Percentiles rank a stretch among this genome's conserved stretches.
These are phyloP conservation scores for Populus davidiana DNA, from an alignment of 345 rosid species.

Conservation along the genomic window DNA sequence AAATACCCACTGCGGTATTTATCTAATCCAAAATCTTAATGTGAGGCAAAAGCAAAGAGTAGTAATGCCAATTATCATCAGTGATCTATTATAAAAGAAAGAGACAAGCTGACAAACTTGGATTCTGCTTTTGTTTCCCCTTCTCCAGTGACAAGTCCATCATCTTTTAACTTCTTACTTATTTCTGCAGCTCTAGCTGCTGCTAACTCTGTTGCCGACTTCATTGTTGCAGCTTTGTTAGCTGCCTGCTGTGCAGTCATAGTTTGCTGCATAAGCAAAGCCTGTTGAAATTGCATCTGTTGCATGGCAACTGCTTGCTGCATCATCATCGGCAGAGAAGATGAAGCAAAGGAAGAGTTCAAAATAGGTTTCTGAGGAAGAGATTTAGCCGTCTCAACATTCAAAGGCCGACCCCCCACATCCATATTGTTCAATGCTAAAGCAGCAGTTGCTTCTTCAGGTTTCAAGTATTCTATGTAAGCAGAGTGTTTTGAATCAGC, in stretches of 20 bases:
- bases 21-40: neutral
- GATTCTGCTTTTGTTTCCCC: conserved; percentile 53
- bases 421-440: conserved; percentile 89
- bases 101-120: conserved; percentile 37
- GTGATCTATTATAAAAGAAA: neutral
- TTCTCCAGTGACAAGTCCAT: conserved; percentile 66
- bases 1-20: neutral
- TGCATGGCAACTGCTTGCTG: conserved; percentile 99
- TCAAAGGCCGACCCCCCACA: conserved; percentile 86
- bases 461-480: conserved; percentile 76
- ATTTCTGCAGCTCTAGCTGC: conserved; percentile 98
- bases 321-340: conserved; percentile 95
- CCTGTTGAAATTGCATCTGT: conserved; percentile 98
- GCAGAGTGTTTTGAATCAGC: conserved; percentile 92
- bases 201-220: conserved; percentile 96
- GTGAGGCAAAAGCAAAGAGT: neutral
- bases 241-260: conserved; percentile 98
- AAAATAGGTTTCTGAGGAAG: conserved; percentile 68
- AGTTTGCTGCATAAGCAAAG: conserved; percentile 93
- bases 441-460: conserved; percentile 91
- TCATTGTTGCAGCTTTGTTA: conserved; percentile 87
- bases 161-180: conserved; percentile 80
- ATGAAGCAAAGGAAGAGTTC: conserved; percentile 51
- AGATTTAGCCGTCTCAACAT: conserved; percentile 93
- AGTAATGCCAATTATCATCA: neutral